Conservation (phyloP, 441 rosid species). For the Croton laevigatus region DNA sequence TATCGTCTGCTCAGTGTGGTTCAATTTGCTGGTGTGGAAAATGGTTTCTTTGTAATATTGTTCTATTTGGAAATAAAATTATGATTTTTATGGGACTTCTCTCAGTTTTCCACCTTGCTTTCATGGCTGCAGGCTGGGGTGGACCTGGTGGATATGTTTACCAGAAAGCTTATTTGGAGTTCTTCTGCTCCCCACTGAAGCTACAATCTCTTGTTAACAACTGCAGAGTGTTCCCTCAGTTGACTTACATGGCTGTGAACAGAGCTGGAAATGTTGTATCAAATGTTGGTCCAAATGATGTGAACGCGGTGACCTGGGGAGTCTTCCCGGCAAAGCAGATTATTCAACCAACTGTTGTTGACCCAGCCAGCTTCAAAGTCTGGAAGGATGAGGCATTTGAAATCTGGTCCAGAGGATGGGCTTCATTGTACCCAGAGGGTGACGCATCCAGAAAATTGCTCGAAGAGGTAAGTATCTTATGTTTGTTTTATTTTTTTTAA, state of each 20-base stretch:
- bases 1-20: too few relatives aligned
- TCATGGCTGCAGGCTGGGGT: slow-evolving; percentile 76
- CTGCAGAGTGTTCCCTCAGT: slow-evolving; percentile 52
- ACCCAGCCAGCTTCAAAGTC: slow-evolving; percentile 79
- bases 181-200: slow-evolving; percentile 84
- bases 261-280: slow-evolving; percentile 63
- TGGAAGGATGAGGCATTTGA: slow-evolving; percentile 99
- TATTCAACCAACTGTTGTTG: slow-evolving; percentile 90
- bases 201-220: slow-evolving; percentile 56
- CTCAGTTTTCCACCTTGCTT: slow-evolving; percentile 1
- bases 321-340: slow-evolving; percentile 89
- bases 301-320: slow-evolving; percentile 98
- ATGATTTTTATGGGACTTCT: neutral
- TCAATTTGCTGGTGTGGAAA: too few relatives aligned
- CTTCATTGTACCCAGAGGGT: slow-evolving; percentile 64
- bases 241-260: slow-evolving; percentile 73
- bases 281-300: slow-evolving; percentile 43
- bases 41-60: neutral
- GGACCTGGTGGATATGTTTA: slow-evolving; percentile 91
- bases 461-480: slow-evolving; percentile 49
- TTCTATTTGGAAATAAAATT: neutral
- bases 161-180: slow-evolving; percentile 94
- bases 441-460: slow-evolving; percentile 67
- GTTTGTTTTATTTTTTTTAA: too few relatives aligned
- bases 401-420: slow-evolving; percentile 86